Base-by-base conservation (phyloP, 1,139 yeast species). In the Kazachstania sp. region DNA sequence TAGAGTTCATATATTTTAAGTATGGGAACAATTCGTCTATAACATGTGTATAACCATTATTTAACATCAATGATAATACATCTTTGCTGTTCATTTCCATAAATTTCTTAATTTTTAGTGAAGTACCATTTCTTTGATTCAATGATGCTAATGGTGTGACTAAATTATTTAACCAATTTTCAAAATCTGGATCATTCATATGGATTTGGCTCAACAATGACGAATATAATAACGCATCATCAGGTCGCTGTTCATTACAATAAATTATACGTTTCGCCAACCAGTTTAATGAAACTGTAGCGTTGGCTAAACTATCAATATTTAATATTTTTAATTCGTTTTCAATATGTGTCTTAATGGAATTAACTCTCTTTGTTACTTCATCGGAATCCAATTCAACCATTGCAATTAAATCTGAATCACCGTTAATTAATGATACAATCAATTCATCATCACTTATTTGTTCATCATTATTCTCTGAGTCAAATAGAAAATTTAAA, bases 71-170 rank as follows among this genome's bases (percentile, higher is more conserved):
- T 1, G 48, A 31, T 20, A 60, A 50, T 7, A 50, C 52, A 6
- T 51, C 50, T 15, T n/a, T 8, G 3, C 51, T 40, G 6, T 41
- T 32, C 45, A 54, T 47, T 12, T 41, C 34, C 41, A 58, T 55
- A 45, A 61, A 60, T 12, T 55, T 57, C 37, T 40, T 46, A 11
- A 63, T 56, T 15, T 43, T 51, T 3, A 57, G 32, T 20, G 34
- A 36, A 3, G 15, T 23, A 11, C 43, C 37, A 23, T 46, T 28
- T 20, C 59, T 51, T 37, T 49, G 38, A 43, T 55, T 58, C 3
- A 55, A 42, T 47, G 54, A 56, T 12, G 53, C 48, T 36, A 62
- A 49, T 3, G 67, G 67, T 37, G 54, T 45, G 1, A 62, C 41
- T 8, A 59, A 43, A 4, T 64, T 60, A 7, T 51, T 29, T 2